Conservation (phyloP, 352 stramenopile species). For the Phytopythium ostracodes region DNA sequence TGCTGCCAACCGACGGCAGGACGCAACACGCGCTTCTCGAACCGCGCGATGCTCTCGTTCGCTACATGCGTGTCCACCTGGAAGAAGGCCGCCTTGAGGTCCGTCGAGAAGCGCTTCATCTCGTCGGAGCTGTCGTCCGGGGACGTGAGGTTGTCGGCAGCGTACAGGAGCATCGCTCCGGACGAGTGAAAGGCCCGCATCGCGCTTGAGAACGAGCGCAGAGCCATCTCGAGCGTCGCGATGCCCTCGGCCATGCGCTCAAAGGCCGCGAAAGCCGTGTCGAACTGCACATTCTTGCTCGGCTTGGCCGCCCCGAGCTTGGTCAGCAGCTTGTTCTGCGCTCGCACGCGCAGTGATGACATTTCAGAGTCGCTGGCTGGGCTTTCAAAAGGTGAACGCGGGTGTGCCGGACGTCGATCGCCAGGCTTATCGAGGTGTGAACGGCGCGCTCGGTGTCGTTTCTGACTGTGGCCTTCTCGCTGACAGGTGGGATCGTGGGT, state of each 20-base stretch:
- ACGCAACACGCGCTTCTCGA: conserved; percentile 61
- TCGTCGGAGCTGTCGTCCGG: conserved; percentile 29
- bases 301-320: conserved; percentile 64
- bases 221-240: conserved; percentile 35
- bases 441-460: not conserved
- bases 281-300: conserved; percentile 78
- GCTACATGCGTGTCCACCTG: conserved; percentile 56
- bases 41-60: conserved; percentile 40
- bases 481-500: not conserved
- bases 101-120: conserved; percentile 57
- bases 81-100: conserved; percentile 56
- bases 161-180: conserved; percentile 44
- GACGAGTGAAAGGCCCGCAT: conserved; percentile 58
- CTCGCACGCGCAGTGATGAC: conserved; percentile 70
- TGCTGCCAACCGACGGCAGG: conserved; percentile 56
- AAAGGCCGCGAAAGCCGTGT: conserved; percentile 56
- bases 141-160: conserved; percentile 44
- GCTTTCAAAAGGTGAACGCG: no score
- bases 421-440: not conserved
- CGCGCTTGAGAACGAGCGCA: conserved; percentile 54
- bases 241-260: conserved; percentile 50
- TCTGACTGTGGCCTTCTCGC: not conserved
- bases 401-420: not conserved
- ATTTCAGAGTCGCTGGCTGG: conserved; percentile 21
- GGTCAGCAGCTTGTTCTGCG: conserved; percentile 76